phyloP scores from a whole-genome alignment of 495 filamentous ascomycete genomes.

The Hypoxylon crocopeplum region DNA sequence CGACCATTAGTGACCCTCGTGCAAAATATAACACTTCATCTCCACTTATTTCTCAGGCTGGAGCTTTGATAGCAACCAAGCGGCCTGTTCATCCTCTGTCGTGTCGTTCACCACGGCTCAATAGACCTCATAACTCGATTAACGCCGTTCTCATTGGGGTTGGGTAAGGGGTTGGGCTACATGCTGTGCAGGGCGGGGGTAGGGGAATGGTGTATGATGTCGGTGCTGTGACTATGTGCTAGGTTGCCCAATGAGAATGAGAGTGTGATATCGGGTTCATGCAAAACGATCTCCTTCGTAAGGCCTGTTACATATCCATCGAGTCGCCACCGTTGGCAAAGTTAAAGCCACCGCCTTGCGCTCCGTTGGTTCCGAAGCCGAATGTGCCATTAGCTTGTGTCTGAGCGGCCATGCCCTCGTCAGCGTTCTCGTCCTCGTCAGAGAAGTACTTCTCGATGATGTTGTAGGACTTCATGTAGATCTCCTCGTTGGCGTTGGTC shows the following conservation, averaged over 20 bases:
- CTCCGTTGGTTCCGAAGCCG: conserved; percentile 76
- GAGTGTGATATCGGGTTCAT: conserved; percentile 25
- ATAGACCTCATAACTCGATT: conserved; percentile 50
- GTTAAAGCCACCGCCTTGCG: conserved; percentile 85
- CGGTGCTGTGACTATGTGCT: conserved; percentile 38
- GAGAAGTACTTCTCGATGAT: conserved; percentile 99
- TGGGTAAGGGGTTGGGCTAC: conserved; percentile 28
- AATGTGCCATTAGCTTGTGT: conserved; percentile 75
- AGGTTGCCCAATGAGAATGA: conserved; percentile 28
- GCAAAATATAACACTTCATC: conserved; percentile 30
- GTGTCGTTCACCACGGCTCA: conserved; percentile 35
- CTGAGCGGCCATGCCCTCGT: conserved; percentile 62
- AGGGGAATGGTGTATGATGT: conserved; percentile 33
- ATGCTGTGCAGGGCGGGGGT: conserved; percentile 30
- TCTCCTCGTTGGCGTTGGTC: conserved; percentile 99
- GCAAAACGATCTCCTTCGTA: background rate
- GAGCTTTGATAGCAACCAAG: conserved; percentile 63
- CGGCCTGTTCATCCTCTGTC: conserved; percentile 43
- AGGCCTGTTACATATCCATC: conserved; percentile 90
- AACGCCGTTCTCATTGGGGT: conserved; percentile 44
- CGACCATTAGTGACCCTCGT: conserved; percentile 54
- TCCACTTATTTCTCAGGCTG: conserved; percentile 46
- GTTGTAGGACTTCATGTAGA: conserved; percentile 99
- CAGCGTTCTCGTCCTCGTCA: conserved; percentile 90
- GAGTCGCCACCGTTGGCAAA: conserved; percentile 91